These are phyloP conservation scores for Trichoderma asperelloides DNA, from an alignment of 495 filamentous ascomycete genomes.

Conservation along the genomic window DNA sequence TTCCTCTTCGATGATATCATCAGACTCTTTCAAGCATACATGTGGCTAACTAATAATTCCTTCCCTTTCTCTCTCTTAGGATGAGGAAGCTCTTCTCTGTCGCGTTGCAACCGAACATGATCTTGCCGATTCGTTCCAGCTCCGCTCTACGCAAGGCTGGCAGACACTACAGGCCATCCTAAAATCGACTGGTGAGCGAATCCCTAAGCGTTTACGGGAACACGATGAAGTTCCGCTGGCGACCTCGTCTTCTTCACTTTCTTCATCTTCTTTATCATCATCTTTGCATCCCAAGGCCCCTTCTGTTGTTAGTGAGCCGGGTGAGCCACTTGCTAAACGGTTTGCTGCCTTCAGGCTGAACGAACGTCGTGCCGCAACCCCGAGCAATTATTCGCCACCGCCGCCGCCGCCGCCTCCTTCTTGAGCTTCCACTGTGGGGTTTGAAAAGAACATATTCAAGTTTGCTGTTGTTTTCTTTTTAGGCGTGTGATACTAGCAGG, in stretches of 20 bases:
- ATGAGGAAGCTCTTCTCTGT: slow-evolving; percentile 82
- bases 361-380: slow-evolving; percentile 19
- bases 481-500: neutral
- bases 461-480: neutral
- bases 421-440: neutral
- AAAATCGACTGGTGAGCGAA: slow-evolving; percentile 92
- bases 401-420: neutral
- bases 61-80: slow-evolving; percentile 37
- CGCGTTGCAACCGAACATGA: slow-evolving; percentile 72
- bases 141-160: slow-evolving; percentile 82
- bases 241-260: slow-evolving; percentile 13
- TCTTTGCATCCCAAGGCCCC: slow-evolving; percentile 20
- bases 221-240: slow-evolving; percentile 24
- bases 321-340: slow-evolving; percentile 91
- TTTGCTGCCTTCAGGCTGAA: slow-evolving; percentile 96
- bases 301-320: slow-evolving; percentile 15
- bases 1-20: no score
- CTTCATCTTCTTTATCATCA: slow-evolving; percentile 11
- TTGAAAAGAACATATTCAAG: slow-evolving; percentile 2
- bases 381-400: neutral
- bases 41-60: neutral
- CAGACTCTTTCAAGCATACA: no score
- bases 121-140: slow-evolving; percentile 64
- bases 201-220: slow-evolving; percentile 68
- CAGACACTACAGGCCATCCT: slow-evolving; percentile 86